Percentiles rank a stretch among this genome's conserved stretches.
Evolutionary conservation across 805 yeast genomes (phyloP).

Genomic region (Cyberlindnera nakhonratchasimensis): DNA sequence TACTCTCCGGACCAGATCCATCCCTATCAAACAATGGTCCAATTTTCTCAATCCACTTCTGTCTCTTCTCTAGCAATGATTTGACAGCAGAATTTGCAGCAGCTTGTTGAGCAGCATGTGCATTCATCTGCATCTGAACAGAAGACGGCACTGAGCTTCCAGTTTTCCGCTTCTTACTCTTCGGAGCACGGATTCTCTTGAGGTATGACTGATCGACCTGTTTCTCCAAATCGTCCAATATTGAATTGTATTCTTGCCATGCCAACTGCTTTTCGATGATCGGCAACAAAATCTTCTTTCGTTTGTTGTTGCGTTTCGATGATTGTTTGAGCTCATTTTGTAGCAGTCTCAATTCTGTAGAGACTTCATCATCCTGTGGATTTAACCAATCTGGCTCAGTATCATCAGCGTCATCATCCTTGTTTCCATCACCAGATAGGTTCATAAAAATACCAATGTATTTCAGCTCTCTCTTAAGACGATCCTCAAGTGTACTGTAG

Average conservation of each 20-base stretch:
- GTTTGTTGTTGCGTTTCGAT: conserved; percentile 57
- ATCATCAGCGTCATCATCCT: conserved; percentile 25
- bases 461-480: conserved; percentile 81
- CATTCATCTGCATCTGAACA: conserved; percentile 26
- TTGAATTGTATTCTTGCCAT: conserved; percentile 89
- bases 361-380: conserved; percentile 91
- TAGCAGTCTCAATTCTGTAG: conserved; percentile 72
- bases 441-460: conserved; percentile 88
- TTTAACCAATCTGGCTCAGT: conserved; percentile 59
- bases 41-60: conserved; percentile 83
- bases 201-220: conserved; percentile 94
- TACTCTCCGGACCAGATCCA: conserved; percentile 19
- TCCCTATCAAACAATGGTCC: conserved; percentile 71
- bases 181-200: conserved; percentile 74
- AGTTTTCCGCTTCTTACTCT: conserved; percentile 38
- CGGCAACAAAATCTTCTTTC: conserved; percentile 66
- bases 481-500: conserved; percentile 78
- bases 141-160: conserved; percentile 29
- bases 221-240: conserved; percentile 89
- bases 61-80: conserved; percentile 79
- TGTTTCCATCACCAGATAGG: conserved; percentile 24
- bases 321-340: conserved; percentile 66
- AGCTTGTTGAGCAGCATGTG: conserved; percentile 51
- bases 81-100: conserved; percentile 76
- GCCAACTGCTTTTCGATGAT: conserved; percentile 84